Percentiles rank a stretch among this genome's conserved stretches.
Conservation (phyloP, 1,139 yeast genomes). For the Saccharomyces hybrid region DNA sequence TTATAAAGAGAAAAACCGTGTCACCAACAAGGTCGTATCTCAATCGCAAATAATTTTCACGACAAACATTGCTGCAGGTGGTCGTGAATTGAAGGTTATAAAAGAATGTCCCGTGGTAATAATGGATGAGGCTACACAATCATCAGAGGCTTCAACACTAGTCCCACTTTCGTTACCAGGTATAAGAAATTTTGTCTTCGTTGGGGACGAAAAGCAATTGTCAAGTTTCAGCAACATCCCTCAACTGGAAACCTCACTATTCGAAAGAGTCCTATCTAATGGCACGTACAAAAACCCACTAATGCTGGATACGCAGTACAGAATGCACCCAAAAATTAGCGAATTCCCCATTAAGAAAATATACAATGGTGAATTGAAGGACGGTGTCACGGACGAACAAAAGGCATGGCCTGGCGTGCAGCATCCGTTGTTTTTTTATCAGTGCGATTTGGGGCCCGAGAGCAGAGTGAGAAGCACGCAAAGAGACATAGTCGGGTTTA, state of each 20-base stretch:
- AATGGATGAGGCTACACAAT: slow-evolving; percentile 66
- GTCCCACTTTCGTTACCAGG: slow-evolving; percentile 66
- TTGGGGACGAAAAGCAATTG: slow-evolving; percentile 62
- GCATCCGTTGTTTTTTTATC: slow-evolving; percentile 52
- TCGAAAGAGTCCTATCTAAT: slow-evolving; percentile 51
- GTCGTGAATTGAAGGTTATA: slow-evolving; percentile 50
- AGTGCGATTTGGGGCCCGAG: slow-evolving; percentile 40
- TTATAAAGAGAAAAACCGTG: slow-evolving; percentile 38
- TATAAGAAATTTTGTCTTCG: slow-evolving; percentile 59
- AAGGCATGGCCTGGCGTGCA: slow-evolving; percentile 39
- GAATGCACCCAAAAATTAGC: slow-evolving; percentile 65
- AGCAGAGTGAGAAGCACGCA: slow-evolving; percentile 40
- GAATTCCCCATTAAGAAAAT: slow-evolving; percentile 55
- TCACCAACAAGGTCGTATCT: slow-evolving; percentile 45
- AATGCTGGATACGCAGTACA: slow-evolving; percentile 65
- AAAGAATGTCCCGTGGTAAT: slow-evolving; percentile 58
- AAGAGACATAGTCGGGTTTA: slow-evolving; percentile 39
- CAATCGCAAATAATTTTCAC: slow-evolving; percentile 67
- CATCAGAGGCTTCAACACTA: slow-evolving; percentile 62
- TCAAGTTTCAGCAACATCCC: slow-evolving; percentile 60
- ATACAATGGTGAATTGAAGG: slow-evolving; percentile 47
- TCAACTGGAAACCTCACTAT: slow-evolving; percentile 49
- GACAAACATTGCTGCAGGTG: slow-evolving; percentile 67
- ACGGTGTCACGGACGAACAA: slow-evolving; percentile 51
- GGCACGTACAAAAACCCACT: slow-evolving; percentile 53